Evolutionary conservation across 345 rosid species (phyloP), one percentile per base, ranked within the genome.

Genomic region (Ceriops decandra): DNA sequence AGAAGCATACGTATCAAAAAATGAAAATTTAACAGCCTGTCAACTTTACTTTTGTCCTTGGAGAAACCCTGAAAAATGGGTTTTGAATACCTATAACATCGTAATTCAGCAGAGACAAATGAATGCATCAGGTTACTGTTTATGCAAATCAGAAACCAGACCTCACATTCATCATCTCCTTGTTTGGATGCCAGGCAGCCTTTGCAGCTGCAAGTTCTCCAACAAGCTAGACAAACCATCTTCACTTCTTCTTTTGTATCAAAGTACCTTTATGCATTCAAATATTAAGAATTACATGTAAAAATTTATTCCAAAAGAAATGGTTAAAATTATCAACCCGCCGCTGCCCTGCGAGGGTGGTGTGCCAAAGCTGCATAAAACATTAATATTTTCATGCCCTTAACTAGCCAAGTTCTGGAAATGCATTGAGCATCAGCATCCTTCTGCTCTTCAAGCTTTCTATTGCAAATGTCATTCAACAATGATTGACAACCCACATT

Each of bases 1-100:
- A 95, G 99, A 79, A 95, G 92, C 89, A 87, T 77, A 77, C 96
- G 91, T 74, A 86, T 87, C 77, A 91, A 81, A 73, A 90, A 87
- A 81, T 90, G 99, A 72, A 88, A 83, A 81, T 83, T 78, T 62
- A 90, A 69, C 74, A 91, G 88, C 76, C 83, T 83, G 73, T 84
- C 84, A 62, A 88, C 88, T 71, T 83, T 85, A 72, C 68, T 85
- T 64, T 84, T 84, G 60, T 57, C 84, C 72, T 82, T 80, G 68
- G 79, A 76, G 73, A 71, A 80, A 56, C 75, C 88, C 98, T 93
- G 87, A 61, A 82, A 78, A 69, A 82, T 74, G 38, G n/a, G 63
- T 67, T 52, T 66, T 7, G 49, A 31, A 74, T 49, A 58, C 46
- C 66, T 70, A 47, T 28, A 72, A 66, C 56, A 72, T 63, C 63